These are phyloP conservation scores for Plasmodium inui DNA, from an alignment of 169 alveolate genomes.

Conservation along the genomic window DNA sequence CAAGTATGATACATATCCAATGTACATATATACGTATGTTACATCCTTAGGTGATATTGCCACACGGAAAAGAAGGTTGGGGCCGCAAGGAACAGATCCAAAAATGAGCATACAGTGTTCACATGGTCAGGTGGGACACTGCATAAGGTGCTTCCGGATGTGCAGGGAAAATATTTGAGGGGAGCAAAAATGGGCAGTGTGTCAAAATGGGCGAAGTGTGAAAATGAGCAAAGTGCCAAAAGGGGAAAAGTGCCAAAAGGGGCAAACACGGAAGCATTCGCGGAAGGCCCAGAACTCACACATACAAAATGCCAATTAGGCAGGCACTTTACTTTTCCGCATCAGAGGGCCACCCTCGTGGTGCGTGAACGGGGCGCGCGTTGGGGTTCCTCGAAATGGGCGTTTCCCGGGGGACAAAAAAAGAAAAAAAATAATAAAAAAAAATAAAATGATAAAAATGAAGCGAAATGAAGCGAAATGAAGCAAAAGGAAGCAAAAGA, in stretches of 20 bases:
- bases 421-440: too few species aligned
- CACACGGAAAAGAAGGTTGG: neutral
- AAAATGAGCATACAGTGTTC: neutral
- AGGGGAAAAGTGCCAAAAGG: neutral
- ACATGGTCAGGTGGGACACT: constrained; percentile 3
- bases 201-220: neutral
- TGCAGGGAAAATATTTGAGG: neutral
- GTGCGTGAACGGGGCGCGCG: neutral
- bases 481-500: neutral
- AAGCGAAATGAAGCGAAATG: neutral
- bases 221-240: neutral
- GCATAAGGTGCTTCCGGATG: neutral
- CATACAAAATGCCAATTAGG: neutral
- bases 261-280: neutral
- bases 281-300: neutral
- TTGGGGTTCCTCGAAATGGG: neutral
- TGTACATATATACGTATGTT: neutral
- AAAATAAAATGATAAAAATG: neutral
- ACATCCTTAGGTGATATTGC: neutral
- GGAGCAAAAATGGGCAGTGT: neutral
- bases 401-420: neutral
- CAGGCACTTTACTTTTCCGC: neutral
- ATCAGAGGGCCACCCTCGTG: neutral
- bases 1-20: neutral
- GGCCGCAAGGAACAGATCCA: neutral